These are phyloP conservation scores for Danielia oregonensis DNA, from an alignment of 805 yeast genomes.

Conservation along the genomic window DNA sequence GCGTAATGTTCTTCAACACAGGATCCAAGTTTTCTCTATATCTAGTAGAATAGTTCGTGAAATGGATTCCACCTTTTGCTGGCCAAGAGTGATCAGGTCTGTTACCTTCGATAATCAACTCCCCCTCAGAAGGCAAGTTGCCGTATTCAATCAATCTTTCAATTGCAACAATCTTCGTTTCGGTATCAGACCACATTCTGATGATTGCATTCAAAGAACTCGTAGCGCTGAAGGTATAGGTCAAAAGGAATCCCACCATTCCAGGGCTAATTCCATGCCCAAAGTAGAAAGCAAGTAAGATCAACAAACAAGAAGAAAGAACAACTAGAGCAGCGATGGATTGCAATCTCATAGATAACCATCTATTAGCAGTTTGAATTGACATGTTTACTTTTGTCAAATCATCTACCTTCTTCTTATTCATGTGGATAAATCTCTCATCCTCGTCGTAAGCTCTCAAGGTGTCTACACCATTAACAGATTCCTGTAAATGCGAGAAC, in stretches of 20 bases:
- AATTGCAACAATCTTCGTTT: slow-evolving; percentile 30
- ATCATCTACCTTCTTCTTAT: slow-evolving; percentile 22
- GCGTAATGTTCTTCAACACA: slow-evolving; percentile 20
- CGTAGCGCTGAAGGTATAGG: slow-evolving; percentile 31
- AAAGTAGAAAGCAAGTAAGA: slow-evolving; percentile 23
- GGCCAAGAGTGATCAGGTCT: slow-evolving; percentile 27
- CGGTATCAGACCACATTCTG: slow-evolving; percentile 33
- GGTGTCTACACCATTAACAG: slow-evolving; percentile 34
- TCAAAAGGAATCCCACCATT: slow-evolving; percentile 36
- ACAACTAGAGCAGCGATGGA: slow-evolving; percentile 31
- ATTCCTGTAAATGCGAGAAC: slow-evolving; percentile 35
- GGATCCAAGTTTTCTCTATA: slow-evolving; percentile 25
- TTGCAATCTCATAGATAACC: slow-evolving; percentile 38
- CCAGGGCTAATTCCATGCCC: slow-evolving; percentile 26
- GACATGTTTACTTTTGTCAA: slow-evolving; percentile 20
- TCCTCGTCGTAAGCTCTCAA: slow-evolving; percentile 28
- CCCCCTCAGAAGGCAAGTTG: slow-evolving; percentile 22
- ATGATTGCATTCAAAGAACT: slow-evolving; percentile 28
- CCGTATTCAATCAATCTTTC: slow-evolving; percentile 38
- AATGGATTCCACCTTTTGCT: slow-evolving; percentile 18
- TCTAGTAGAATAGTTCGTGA: slow-evolving; percentile 21
- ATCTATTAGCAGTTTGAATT: slow-evolving; percentile 25
- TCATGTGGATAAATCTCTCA: slow-evolving; percentile 26
- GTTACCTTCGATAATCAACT: slow-evolving; percentile 22
- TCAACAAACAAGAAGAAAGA: slow-evolving; percentile 25